A percentile compares a stretch with the other conserved stretches of the same genome.
phyloP scores from a whole-genome alignment of 169 alveolate genomes.

The Eimeria nieschulzi region DNA sequence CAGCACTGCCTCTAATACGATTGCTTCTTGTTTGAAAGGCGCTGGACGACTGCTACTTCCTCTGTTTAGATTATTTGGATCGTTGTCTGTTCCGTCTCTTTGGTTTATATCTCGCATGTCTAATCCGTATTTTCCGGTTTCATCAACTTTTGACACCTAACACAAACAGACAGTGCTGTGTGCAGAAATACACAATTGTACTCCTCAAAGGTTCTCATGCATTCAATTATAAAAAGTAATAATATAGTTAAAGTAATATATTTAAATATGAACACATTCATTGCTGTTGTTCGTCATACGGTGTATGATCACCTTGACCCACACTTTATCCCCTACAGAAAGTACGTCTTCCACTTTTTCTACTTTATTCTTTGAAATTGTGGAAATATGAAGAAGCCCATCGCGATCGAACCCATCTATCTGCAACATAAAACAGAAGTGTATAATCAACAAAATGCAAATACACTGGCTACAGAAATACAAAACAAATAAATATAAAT shows the following conservation, averaged over 20 bases:
- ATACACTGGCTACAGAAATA: not conserved
- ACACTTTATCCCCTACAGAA: constrained; percentile 49
- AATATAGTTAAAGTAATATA: no score
- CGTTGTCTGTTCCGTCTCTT: constrained; percentile 42
- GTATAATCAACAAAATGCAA: not conserved
- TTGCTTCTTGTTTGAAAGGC: not conserved
- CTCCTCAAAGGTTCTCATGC: no score
- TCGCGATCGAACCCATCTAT: constrained; percentile 49
- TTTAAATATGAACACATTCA: not conserved
- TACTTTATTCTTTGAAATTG: constrained; percentile 16
- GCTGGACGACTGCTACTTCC: not conserved
- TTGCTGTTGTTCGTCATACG: no score
- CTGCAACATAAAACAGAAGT: not conserved
- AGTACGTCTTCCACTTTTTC: constrained; percentile 62
- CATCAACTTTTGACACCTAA: constrained; percentile 49
- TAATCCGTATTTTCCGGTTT: constrained; percentile 31
- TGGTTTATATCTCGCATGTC: constrained; percentile 66
- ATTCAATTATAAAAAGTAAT: no score
- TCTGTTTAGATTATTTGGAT: constrained; percentile 26
- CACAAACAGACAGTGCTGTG: not conserved
- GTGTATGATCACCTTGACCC: constrained; percentile 59
- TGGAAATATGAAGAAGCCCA: constrained; percentile 64
- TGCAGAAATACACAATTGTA: not conserved
- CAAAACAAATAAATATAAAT: not conserved
- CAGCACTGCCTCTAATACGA: constrained; percentile 27